Base-by-base conservation (phyloP, 179 eudicot genomes). In the Beta lomatogona region DNA sequence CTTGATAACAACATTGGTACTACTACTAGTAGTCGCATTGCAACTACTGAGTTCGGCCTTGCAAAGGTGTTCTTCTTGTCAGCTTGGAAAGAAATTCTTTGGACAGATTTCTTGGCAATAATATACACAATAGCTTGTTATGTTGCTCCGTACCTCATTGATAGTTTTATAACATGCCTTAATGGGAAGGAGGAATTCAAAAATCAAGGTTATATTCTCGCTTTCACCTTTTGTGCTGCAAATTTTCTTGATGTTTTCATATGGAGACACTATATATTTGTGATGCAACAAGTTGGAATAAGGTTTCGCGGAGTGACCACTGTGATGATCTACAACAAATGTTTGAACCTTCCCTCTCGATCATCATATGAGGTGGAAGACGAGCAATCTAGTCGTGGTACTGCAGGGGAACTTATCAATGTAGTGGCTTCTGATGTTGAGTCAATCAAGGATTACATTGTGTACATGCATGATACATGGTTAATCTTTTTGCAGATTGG, bases 361-460 rank as follows among this genome's bases (percentile, higher is more conserved):
- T 85, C 89, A 44, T 85, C 66, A 21, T 36, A 11, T 61, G 70
- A 60, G 53, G 9, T 4, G 52, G 15, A 67, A 36, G 67, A 41
- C 18, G 85, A 36, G 41, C 41, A 36, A 36, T 36, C 41, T 36
- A 36, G 84, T n/a, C 28, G 16, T 45, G 86, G 86, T 9, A 85
- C 89, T 1, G 41, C 41, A 36, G 77, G 89, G 54, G 96, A 92
- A 72, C 89, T 91, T 21, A 89, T 89, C 63, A 92, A 92, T 86
- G 75, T 85, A 41, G 88, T 92, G 88, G 82, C 91, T 45, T 90
- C 91, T 82, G 93, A 92, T 88, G 96, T 91, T 8, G 91, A 88
- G 81, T 86, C 85, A 55, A 71, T 91, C 9, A 79, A 87, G 19
- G 83, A 60, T 13, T 92, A 91, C 55, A 57, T 78, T 73, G 83